Percentiles rank a stretch among this genome's conserved stretches.
These are phyloP conservation scores for Cucurbita maxima DNA, from an alignment of 306 rosid genomes.

Conservation along the genomic window DNA sequence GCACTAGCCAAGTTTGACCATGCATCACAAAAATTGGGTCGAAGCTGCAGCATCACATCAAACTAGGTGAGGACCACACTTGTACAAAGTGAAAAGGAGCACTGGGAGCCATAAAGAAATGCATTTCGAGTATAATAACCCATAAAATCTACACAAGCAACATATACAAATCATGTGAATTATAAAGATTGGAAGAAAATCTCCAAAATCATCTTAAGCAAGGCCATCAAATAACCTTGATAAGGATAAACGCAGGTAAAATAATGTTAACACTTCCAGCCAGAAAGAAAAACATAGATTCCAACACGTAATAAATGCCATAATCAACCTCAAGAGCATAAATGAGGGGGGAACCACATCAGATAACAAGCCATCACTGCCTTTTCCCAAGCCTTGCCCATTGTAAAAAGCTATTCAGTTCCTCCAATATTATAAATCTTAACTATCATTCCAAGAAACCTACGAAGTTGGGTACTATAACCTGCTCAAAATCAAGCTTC, in stretches of 20 bases:
- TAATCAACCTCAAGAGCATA: background rate
- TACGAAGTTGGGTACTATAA: background rate
- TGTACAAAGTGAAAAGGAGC: background rate
- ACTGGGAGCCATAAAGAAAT: background rate
- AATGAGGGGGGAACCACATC: background rate
- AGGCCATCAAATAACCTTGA: background rate
- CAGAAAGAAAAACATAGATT: background rate
- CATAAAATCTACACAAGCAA: background rate
- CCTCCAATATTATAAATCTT: background rate
- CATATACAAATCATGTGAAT: background rate
- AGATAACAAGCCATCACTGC: background rate
- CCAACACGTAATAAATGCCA: background rate
- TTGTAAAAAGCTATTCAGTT: background rate
- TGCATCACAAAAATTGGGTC: constrained; percentile 93
- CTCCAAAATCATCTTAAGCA: background rate
- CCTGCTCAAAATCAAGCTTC: background rate
- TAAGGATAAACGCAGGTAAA: background rate
- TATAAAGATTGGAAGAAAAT: background rate
- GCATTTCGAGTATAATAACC: background rate
- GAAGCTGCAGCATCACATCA: constrained; percentile 41
- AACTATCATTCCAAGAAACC: background rate
- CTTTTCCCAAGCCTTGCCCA: background rate
- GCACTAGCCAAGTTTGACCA: constrained; percentile 98
- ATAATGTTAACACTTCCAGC: background rate
- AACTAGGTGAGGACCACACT: background rate